Conservation (phyloP, 495 filamentous ascomycete species). For the Neurospora sp. region DNA sequence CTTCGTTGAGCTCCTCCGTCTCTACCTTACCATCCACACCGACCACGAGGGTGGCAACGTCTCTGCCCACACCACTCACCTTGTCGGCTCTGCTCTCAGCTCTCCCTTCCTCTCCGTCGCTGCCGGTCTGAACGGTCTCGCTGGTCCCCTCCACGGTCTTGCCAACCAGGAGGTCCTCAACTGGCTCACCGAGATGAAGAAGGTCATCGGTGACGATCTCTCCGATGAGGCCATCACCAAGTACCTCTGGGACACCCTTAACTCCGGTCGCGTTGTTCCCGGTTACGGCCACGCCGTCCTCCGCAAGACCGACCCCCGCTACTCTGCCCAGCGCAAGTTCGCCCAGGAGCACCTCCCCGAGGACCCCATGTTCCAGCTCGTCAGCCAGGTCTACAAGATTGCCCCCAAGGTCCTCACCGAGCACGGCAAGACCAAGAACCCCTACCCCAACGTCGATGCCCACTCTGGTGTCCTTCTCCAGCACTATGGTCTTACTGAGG, state of each 20-base stretch:
- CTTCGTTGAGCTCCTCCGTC: conserved; percentile 94
- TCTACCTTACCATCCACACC: conserved; percentile 98
- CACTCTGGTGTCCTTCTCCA: conserved; percentile 98
- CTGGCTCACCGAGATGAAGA: conserved; percentile 99
- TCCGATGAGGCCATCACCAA: conserved; percentile 92
- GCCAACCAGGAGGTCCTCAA: conserved; percentile 99
- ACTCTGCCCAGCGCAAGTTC: conserved; percentile 94
- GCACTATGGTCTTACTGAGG: conserved; percentile 97
- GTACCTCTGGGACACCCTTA: conserved; percentile 96
- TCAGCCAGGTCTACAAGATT: conserved; percentile 99
- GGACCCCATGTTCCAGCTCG: conserved; percentile 98
- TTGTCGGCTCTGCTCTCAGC: conserved; percentile 93
- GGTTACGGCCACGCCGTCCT: conserved; percentile 98
- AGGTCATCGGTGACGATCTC: conserved; percentile 81
- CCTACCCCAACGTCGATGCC: conserved; percentile 36
- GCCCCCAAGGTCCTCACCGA: conserved; percentile 94
- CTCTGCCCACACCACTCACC: conserved; percentile 93
- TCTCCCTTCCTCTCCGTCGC: conserved; percentile 93
- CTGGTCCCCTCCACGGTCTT: conserved; percentile 95
- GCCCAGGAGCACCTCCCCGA: conserved; percentile 80
- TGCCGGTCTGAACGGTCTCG: conserved; percentile 93
- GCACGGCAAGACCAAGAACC: conserved; percentile 99
- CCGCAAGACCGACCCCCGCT: conserved; percentile 98
- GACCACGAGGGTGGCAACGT: conserved; percentile 99
- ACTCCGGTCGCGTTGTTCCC: conserved; percentile 88